These are phyloP conservation scores for Oryza brachyantha DNA, from an alignment of 176 grass and related monocot species.

Conservation along the genomic window DNA sequence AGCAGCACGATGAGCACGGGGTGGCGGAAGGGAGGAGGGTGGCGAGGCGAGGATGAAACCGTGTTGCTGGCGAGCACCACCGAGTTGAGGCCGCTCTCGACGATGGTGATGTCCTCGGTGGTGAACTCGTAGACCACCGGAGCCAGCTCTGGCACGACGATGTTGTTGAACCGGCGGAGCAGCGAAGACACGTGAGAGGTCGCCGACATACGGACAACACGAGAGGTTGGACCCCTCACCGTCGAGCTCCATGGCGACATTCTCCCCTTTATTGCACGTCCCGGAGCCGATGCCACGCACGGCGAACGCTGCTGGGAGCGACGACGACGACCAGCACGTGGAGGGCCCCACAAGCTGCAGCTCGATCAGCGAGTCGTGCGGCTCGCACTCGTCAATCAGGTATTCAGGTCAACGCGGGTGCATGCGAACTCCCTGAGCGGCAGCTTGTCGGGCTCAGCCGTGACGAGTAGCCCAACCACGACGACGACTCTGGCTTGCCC, in stretches of 20 bases:
- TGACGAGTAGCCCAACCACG: conserved; percentile 44
- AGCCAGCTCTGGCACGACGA: too few relatives aligned
- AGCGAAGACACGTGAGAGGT: too few relatives aligned
- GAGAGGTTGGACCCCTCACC: conserved; percentile 60
- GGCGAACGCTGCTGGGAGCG: conserved; percentile 25
- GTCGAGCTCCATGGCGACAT: conserved; percentile 34
- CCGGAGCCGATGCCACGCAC: conserved; percentile 57
- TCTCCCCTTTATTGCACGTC: conserved; percentile 43
- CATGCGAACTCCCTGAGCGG: conserved; percentile 49
- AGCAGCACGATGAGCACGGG: neutral
- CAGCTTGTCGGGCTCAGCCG: conserved; percentile 45
- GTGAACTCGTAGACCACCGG: too few relatives aligned
- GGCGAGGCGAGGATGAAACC: neutral
- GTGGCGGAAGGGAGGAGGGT: neutral
- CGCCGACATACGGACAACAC: too few relatives aligned
- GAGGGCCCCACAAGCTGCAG: conserved; percentile 33
- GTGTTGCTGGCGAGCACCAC: conserved; percentile 86
- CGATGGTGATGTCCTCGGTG: conserved; percentile 76
- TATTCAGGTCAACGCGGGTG: conserved; percentile 69
- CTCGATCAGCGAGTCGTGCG: conserved; percentile 43
- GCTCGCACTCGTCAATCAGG: conserved; percentile 59
- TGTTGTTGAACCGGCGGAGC: too few relatives aligned
- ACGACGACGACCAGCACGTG: neutral
- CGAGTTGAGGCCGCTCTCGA: conserved; percentile 95
- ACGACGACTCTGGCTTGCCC: neutral